phyloP scores from a whole-genome alignment of 2,329 filamentous ascomycete species.

The Chaetomium sp. region DNA sequence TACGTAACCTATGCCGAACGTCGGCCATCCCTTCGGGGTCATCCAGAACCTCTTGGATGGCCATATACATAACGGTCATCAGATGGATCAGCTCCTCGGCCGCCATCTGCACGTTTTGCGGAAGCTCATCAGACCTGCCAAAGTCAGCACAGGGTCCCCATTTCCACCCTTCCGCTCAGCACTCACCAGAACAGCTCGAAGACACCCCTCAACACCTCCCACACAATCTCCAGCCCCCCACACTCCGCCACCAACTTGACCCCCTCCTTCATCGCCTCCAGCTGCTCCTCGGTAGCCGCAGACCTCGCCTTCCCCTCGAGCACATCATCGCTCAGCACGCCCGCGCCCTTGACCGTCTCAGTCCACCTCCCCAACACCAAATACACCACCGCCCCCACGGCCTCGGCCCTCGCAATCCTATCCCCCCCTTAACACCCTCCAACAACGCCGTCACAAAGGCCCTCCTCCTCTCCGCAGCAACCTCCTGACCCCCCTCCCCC shows the following conservation, averaged over 20 bases:
- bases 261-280: constrained; percentile 61
- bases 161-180: background rate
- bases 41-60: constrained; percentile 59
- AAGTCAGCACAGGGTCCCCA: constrained; percentile 37
- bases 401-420: constrained; percentile 52
- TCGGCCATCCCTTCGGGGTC: constrained; percentile 52
- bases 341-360: constrained; percentile 59
- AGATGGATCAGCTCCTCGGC: constrained; percentile 64
- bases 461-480: constrained; percentile 54
- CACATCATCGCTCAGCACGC: constrained; percentile 43
- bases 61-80: constrained; percentile 64
- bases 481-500: constrained; percentile 45
- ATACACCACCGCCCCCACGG: constrained; percentile 61
- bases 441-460: constrained; percentile 62
- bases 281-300: constrained; percentile 57
- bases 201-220: constrained; percentile 51
- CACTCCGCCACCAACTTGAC: constrained; percentile 54
- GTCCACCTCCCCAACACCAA: constrained; percentile 71
- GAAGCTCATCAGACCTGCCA: constrained; percentile 51
- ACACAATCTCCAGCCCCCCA: constrained; percentile 54
- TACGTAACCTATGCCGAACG: constrained; percentile 55
- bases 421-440: constrained; percentile 48
- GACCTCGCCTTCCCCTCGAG: constrained; percentile 45
- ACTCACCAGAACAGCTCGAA: constrained; percentile 59
- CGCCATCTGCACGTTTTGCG: constrained; percentile 51